phyloP scores from a whole-genome alignment of 2,329 filamentous ascomycete genomes.

The Coleophoma eucalyptorum region DNA sequence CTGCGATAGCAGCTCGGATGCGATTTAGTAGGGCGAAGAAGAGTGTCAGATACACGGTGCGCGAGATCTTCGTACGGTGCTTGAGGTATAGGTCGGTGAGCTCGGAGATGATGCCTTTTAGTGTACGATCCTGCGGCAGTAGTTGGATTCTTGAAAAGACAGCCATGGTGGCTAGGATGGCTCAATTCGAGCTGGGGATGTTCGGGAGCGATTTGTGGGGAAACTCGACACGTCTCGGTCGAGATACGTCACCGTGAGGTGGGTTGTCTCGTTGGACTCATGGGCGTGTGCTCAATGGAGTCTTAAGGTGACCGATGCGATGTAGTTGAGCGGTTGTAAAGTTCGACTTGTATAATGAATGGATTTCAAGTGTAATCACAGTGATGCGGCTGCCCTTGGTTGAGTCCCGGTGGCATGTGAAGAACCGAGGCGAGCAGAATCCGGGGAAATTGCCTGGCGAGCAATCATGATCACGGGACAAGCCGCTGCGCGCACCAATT shows the following conservation, averaged over 20 bases:
- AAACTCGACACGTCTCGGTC: background rate
- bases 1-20: constrained; percentile 84
- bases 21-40: constrained; percentile 79
- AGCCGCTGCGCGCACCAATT: too few relatives aligned
- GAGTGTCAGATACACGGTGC: constrained; percentile 78
- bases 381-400: too few relatives aligned
- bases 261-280: background rate
- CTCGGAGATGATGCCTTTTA: constrained; percentile 62
- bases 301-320: too few relatives aligned
- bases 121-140: constrained; percentile 53
- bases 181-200: background rate
- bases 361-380: too few relatives aligned
- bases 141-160: constrained; percentile 77
- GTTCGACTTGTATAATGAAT: too few relatives aligned
- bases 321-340: too few relatives aligned
- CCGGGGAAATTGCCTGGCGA: background rate
- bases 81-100: constrained; percentile 71
- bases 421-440: background rate
- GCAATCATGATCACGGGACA: too few relatives aligned
- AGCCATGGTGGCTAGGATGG: constrained; percentile 51
- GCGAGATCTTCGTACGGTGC: constrained; percentile 78
- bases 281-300: background rate
- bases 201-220: constrained; percentile 1
- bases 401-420: background rate
- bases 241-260: background rate